Evolutionary conservation across 1,139 yeast genomes (phyloP), one percentile per base, ranked within the genome.

Genomic region (Kodamaea fungicola): DNA sequence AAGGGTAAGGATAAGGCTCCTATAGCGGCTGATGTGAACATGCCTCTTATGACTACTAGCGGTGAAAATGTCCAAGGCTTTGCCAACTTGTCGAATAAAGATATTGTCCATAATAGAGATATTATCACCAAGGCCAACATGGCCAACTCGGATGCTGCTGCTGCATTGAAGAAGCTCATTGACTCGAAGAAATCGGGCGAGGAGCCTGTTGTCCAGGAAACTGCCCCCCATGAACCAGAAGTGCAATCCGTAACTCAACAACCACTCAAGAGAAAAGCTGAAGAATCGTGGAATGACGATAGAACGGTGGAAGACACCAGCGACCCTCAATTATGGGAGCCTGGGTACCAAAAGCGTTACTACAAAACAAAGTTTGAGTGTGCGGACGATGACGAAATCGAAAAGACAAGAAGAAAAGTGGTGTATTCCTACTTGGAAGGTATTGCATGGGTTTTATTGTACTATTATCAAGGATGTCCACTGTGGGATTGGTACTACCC

Each of bases 401-500:
- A 75, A 2, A 58, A 61, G 10, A 70, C 78, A 28, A 74, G 83
- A 37, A 73, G 74, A 42, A 71, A 76, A 30, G 80, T 92, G 52
- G 90, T 83, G 0, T 68, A 69, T 36, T 76, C 81, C 41, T 94
- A 94, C 55, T 75, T 94, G 41, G 97, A 92, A 60, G 99, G 99
- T 42, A 84, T 92, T 6, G 80, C 96, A 12, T 94, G 99, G 99
- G 96, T 84, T 1, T 68, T 92, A 44, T 63, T 86, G 39, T 94
- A 94, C 59, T 94, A 94, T 62, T 92, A 87, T 58, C 98, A 92
- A 63, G 97, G 97, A 3, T 92, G 97, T 63, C 95, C 96, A 0
- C 90, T 97, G 0, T 94, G 99, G 99, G 84, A 83, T 40, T 94
- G 98, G 98, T 94, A 79, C 59, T 94, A 83, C 52, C 98, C 97